Percentiles rank a stretch among this genome's conserved stretches.
Evolutionary conservation across 495 filamentous ascomycete species (phyloP).

Genomic region (Friedmanniomyces simplex): DNA sequence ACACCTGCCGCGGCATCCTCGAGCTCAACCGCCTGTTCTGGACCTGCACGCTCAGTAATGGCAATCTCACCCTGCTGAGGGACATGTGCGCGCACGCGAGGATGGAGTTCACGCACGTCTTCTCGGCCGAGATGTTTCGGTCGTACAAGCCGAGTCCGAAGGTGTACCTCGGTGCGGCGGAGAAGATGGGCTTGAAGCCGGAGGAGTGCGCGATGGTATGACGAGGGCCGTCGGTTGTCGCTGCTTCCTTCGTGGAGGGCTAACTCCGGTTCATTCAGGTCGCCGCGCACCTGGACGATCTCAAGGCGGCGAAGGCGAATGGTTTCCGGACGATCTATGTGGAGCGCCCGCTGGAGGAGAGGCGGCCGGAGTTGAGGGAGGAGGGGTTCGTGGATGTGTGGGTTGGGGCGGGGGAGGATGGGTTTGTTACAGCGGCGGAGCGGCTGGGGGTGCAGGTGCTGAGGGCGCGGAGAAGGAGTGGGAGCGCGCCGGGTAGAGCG

Average conservation of each 20-base stretch:
- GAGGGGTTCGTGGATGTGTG: conserved; percentile 46
- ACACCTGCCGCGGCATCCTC: conserved; percentile 47
- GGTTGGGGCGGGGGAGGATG: conserved; percentile 40
- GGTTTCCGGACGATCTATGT: conserved; percentile 67
- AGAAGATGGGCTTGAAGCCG: conserved; percentile 45
- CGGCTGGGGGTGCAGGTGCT: conserved; percentile 32
- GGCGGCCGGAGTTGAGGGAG: conserved; percentile 39
- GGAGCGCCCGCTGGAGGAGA: conserved; percentile 56
- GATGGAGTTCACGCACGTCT: conserved; percentile 51
- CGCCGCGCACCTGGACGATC: conserved; percentile 60
- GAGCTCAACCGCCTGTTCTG: conserved; percentile 44
- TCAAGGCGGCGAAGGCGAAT: conserved; percentile 51
- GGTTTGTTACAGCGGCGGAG: conserved; percentile 44
- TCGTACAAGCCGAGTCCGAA: conserved; percentile 65
- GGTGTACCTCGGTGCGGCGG: conserved; percentile 58
- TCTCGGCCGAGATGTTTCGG: conserved; percentile 59
- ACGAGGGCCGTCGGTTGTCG: background rate
- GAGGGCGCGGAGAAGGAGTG: conserved; percentile 1
- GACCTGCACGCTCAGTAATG: conserved; percentile 63
- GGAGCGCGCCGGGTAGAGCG: background rate
- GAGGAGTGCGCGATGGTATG: conserved; percentile 59
- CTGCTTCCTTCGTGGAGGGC: background rate
- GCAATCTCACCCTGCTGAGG: conserved; percentile 54
- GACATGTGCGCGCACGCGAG: conserved; percentile 49
- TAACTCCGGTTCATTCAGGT: background rate